A percentile compares a stretch with the other conserved stretches of the same genome.
These are phyloP conservation scores for Fragaria ananassa DNA, from an alignment of 306 rosid species.

Conservation along the genomic window DNA sequence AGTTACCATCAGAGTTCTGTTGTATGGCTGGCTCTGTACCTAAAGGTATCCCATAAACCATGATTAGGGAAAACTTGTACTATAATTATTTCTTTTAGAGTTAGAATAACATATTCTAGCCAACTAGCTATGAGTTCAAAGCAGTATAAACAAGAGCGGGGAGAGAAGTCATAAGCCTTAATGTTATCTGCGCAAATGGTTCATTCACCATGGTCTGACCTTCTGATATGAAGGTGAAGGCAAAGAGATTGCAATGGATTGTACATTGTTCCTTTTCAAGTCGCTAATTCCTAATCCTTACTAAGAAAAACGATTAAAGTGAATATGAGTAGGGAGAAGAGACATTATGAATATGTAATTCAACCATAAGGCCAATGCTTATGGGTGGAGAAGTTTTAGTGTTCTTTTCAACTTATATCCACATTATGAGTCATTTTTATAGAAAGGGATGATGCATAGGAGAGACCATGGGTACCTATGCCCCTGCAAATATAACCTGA, in stretches of 20 bases:
- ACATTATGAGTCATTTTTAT: too few relatives aligned
- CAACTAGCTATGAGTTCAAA: neutral
- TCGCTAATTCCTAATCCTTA: neutral
- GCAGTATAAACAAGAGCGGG: neutral
- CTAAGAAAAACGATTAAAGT: neutral
- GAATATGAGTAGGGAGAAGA: neutral
- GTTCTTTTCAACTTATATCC: too few relatives aligned
- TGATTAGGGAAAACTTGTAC: neutral
- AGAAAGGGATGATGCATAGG: neutral
- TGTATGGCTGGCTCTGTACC: neutral
- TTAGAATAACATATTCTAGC: neutral
- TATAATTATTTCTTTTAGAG: neutral
- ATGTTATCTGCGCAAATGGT: neutral
- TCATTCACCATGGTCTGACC: neutral
- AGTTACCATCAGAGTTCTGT: neutral
- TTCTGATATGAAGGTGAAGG: constrained; percentile 5
- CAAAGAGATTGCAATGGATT: neutral
- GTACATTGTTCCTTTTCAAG: neutral
- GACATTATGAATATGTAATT: neutral
- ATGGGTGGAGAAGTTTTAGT: neutral
- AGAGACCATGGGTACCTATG: neutral
- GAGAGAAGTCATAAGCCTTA: neutral
- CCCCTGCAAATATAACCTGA: neutral
- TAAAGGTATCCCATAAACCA: neutral
- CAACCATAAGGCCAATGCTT: neutral